Evolutionary conservation across 352 stramenopile genomes (phyloP).

Genomic region (Pythium folliculosum): DNA sequence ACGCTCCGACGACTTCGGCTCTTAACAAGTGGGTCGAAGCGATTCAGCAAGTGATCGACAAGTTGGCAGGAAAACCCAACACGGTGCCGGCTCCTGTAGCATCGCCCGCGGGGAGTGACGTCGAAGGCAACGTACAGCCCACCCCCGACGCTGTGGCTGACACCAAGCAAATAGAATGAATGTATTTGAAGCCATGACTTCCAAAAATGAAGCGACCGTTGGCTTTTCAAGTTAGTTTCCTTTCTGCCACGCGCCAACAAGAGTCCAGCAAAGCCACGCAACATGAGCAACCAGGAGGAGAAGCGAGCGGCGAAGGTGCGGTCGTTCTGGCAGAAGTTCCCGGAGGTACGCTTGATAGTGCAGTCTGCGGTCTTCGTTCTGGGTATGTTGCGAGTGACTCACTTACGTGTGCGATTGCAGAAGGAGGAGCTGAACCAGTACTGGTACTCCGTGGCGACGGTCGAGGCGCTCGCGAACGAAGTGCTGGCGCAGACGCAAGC

Average conservation of each 20-base stretch:
- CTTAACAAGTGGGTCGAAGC: slow-evolving; percentile 68
- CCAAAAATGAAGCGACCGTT: slow-evolving; percentile 17
- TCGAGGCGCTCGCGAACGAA: slow-evolving; percentile 73
- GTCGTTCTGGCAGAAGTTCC: slow-evolving; percentile 72
- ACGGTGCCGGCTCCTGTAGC: neutral
- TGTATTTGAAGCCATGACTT: slow-evolving; percentile 19
- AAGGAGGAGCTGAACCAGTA: slow-evolving; percentile 96
- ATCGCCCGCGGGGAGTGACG: slow-evolving; percentile 13
- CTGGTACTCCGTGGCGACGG: slow-evolving; percentile 92
- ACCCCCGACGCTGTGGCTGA: neutral
- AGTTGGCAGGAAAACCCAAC: slow-evolving; percentile 19
- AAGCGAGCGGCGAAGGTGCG: slow-evolving; percentile 21
- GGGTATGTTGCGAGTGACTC: too few relatives aligned
- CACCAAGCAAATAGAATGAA: slow-evolving; percentile 21
- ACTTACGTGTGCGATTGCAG: slow-evolving; percentile 34
- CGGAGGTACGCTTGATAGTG: slow-evolving; percentile 39
- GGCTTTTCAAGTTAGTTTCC: neutral
- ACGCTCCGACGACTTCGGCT: slow-evolving; percentile 45
- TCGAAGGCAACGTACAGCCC: slow-evolving; percentile 12
- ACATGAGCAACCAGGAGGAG: slow-evolving; percentile 27
- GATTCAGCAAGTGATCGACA: slow-evolving; percentile 55
- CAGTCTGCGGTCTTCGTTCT: too few relatives aligned
- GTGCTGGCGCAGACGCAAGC: slow-evolving; percentile 53
- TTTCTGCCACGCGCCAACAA: neutral
- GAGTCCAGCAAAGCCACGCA: neutral